Evolutionary conservation across 139 green algal genomes (phyloP), one percentile per base, ranked within the genome.

Genomic region (Diplosphaera chodatii): DNA sequence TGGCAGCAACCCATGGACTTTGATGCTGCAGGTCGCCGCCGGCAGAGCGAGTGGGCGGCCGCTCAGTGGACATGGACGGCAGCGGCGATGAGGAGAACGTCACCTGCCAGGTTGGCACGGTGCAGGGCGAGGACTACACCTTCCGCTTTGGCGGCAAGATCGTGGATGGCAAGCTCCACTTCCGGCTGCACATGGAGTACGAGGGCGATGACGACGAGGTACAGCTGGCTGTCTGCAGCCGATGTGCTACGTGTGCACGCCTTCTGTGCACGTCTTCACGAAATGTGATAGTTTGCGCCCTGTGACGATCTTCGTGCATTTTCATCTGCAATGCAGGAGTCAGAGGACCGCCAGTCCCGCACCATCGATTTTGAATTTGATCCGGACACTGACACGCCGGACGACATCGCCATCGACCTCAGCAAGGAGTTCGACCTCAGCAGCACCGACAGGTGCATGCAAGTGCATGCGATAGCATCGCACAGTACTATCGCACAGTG

Each of bases 341-440:
- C 63, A 37, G 40, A 66, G 27, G 55, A 63, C 41, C 74, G 77
- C 22, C 56, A 68, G 20, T 73, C 74, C 6, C 80, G 85, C 62
- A 98, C 92, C 25, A 94, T 99, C n/a, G 92, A 98, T 73, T 99
- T 99, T 80, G 88, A 90, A 16, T 98, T 97, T 77, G 88, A 97
- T 72, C 87, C 89, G 16, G 88, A 96, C 28, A 78, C 75, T 3
- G 94, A 98, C 77, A 96, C 91, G 3, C 82, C 93, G 15, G 90
- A 97, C 63, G 92, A 88, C 33, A 90, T 99, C 55, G 93, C 93
- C 15, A 78, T 64, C 10, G 95, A 99, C 80, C 97, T 99, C 74
- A 84, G 84, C 25, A 84, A 93, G 67, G 88, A 97, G 83, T 97
- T 98, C 69, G 78, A 83, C 67, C 84, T 96, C 40, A 92, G 82